Evolutionary conservation across 805 yeast genomes (phyloP).

Genomic region (Myxozyma neotropica): DNA sequence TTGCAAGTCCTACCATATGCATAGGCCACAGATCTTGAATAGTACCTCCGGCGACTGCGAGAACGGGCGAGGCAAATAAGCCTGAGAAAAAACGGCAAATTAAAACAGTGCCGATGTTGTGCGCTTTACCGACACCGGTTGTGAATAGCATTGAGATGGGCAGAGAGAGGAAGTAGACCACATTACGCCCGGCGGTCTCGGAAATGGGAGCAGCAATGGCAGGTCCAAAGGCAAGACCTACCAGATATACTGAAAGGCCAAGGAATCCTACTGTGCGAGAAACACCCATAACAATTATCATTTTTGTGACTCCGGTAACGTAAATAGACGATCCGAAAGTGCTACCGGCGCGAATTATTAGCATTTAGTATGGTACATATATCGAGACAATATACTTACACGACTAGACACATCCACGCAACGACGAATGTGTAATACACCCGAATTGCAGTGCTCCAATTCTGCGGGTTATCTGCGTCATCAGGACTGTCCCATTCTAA

Average conservation of each 20-base stretch:
- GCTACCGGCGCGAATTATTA: neutral
- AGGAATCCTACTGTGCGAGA: constrained; percentile 64
- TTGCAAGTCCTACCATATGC: constrained; percentile 65
- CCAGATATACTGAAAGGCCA: constrained; percentile 58
- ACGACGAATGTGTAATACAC: constrained; percentile 46
- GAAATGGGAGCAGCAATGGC: constrained; percentile 61
- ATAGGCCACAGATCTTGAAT: constrained; percentile 73
- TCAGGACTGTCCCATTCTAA: constrained; percentile 39
- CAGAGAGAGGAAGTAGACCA: constrained; percentile 57
- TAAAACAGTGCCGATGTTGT: constrained; percentile 60
- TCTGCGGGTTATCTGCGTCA: constrained; percentile 47
- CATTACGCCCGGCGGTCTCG: constrained; percentile 62
- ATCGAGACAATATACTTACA: constrained; percentile 6
- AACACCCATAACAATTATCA: constrained; percentile 52
- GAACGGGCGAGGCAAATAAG: constrained; percentile 75
- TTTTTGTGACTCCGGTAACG: constrained; percentile 63
- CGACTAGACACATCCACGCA: constrained; percentile 33
- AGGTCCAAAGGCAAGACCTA: constrained; percentile 58
- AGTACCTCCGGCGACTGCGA: constrained; percentile 86
- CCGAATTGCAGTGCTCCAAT: constrained; percentile 42
- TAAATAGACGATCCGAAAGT: constrained; percentile 76
- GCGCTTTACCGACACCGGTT: constrained; percentile 47
- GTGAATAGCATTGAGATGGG: constrained; percentile 35
- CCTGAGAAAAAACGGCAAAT: constrained; percentile 78
- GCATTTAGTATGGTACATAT: neutral